phyloP scores from a whole-genome alignment of 2,329 filamentous ascomycete species.

The Claviceps sp. region DNA sequence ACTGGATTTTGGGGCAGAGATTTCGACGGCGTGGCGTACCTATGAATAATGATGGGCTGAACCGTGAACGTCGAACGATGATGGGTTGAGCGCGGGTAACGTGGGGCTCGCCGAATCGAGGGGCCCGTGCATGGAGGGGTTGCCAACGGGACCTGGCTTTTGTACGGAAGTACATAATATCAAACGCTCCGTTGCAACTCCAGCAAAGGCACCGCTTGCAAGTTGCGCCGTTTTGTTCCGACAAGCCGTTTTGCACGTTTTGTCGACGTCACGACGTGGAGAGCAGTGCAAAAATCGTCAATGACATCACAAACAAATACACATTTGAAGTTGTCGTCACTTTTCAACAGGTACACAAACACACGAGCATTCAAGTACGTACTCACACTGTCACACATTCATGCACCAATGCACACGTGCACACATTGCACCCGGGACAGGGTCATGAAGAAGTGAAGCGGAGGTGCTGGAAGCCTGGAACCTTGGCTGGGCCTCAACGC shows the following conservation, averaged over 20 bases:
- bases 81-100: not conserved
- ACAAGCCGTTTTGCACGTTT: no score
- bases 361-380: not conserved
- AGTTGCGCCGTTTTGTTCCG: no score
- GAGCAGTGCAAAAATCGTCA: not conserved
- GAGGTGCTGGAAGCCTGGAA: no score
- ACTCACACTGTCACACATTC: not conserved
- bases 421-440: not conserved
- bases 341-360: not conserved
- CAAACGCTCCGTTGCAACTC: no score
- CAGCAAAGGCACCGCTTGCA: not conserved
- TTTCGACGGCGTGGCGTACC: constrained; percentile 1
- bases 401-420: no score
- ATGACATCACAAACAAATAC: not conserved
- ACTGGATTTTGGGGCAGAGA: constrained; percentile 9
- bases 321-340: not conserved
- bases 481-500: not conserved
- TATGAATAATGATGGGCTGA: not conserved
- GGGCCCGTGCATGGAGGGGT: not conserved
- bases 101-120: not conserved
- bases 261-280: not conserved
- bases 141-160: not conserved
- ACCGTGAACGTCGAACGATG: not conserved
- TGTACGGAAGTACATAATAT: no score
- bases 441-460: not conserved